Evolutionary conservation across 768 basidiomycete genomes (phyloP).

Genomic region (Filobasidium wieringae): DNA sequence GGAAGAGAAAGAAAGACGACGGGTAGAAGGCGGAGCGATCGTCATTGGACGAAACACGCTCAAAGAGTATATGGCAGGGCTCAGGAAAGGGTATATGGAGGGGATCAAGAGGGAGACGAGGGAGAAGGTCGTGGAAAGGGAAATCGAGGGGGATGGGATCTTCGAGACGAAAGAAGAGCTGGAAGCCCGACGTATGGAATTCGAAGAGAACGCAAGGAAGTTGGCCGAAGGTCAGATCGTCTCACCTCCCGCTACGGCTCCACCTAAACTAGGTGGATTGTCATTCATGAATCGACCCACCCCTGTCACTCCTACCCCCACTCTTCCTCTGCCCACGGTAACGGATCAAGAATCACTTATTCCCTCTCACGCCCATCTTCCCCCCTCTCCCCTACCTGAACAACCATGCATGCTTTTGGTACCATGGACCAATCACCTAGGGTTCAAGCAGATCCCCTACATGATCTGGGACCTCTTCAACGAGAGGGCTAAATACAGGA

Average conservation of each 20-base stretch:
- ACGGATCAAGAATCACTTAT: conserved; percentile 16
- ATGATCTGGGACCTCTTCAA: conserved; percentile 94
- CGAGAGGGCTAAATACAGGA: conserved; percentile 62
- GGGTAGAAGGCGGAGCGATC: conserved; percentile 70
- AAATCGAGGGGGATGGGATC: conserved; percentile 57
- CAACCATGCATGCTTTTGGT: conserved; percentile 57
- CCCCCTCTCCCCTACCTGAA: conserved; percentile 52
- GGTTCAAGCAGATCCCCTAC: conserved; percentile 64
- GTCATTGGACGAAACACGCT: conserved; percentile 78
- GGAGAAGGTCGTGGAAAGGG: conserved; percentile 47
- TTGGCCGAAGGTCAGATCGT: background rate
- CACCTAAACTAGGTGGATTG: conserved; percentile 1
- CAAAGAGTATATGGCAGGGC: conserved; percentile 87
- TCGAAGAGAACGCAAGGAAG: conserved; percentile 26
- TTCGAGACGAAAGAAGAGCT: conserved; percentile 56
- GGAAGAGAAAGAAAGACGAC: conserved; percentile 48
- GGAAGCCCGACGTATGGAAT: conserved; percentile 20
- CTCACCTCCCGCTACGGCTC: background rate
- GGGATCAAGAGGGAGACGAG: conserved; percentile 49
- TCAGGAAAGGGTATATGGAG: conserved; percentile 73
- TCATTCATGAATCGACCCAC: conserved; percentile 17
- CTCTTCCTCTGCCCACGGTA: conserved; percentile 23
- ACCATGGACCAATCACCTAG: conserved; percentile 48
- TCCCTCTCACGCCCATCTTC: conserved; percentile 41
- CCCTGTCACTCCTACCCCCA: conserved; percentile 38